Percentiles rank a stretch among this genome's conserved stretches.
These are phyloP conservation scores for Quercus cerris DNA, from an alignment of 306 rosid species.

Conservation along the genomic window DNA sequence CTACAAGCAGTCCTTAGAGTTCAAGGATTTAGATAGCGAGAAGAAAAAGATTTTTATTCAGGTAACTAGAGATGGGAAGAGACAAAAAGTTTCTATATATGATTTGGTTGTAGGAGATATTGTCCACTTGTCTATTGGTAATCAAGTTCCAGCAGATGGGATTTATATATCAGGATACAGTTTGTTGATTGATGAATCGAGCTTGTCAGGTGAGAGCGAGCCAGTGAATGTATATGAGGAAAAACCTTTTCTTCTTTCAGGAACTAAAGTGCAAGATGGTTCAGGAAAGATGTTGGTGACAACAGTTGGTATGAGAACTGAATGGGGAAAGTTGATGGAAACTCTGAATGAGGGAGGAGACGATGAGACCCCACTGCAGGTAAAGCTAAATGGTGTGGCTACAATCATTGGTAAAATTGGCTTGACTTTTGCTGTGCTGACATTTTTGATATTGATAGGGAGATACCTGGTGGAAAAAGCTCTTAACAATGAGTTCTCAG, in stretches of 20 bases:
- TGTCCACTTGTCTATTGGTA: conserved; percentile 85
- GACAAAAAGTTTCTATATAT: conserved; percentile 67
- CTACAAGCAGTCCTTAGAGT: conserved; percentile 85
- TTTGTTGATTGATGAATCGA: conserved; percentile 80
- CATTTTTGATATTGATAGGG: conserved; percentile 59
- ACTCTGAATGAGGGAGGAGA: conserved; percentile 89
- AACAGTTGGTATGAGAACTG: conserved; percentile 96
- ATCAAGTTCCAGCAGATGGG: conserved; percentile 98
- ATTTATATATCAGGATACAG: conserved; percentile 66
- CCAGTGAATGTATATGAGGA: conserved; percentile 52
- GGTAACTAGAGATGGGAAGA: conserved; percentile 72
- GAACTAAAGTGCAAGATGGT: conserved; percentile 97
- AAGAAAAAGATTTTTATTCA: conserved; percentile 85
- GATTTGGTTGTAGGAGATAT: conserved; percentile 90
- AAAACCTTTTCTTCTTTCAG: conserved; percentile 89
- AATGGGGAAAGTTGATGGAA: conserved; percentile 99
- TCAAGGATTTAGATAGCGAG: conserved; percentile 75
- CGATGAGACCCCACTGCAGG: conserved; percentile 98
- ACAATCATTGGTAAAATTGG: conserved; percentile 95
- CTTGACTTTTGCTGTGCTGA: conserved; percentile 69
- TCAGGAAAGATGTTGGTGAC: conserved; percentile 87
- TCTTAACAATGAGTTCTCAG: conserved; percentile 39
- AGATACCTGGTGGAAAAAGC: conserved; percentile 65
- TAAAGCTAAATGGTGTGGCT: conserved; percentile 94
- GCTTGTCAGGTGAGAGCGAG: conserved; percentile 97